phyloP scores from a whole-genome alignment of 2,329 filamentous ascomycete genomes.

The Fusarium dimerum region DNA sequence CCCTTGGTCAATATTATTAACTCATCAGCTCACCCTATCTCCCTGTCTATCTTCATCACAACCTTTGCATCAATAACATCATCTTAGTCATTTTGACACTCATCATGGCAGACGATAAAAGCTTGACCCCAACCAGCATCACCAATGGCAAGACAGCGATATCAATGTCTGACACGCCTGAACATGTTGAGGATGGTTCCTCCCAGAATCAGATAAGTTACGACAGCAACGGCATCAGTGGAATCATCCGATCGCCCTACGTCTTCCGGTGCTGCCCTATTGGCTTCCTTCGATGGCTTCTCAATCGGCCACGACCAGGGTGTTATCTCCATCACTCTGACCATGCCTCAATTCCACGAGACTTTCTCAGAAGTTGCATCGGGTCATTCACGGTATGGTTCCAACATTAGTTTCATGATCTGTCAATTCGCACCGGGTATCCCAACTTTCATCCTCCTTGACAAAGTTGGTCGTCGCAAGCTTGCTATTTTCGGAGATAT shows the following conservation, averaged over 20 bases:
- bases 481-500: conserved; percentile 19
- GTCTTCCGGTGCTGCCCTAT: conserved; percentile 43
- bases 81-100: no score
- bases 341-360: conserved; percentile 45
- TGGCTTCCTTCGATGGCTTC: conserved; percentile 38
- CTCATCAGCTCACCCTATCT: no score
- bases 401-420: conserved; percentile 39
- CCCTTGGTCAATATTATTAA: no score
- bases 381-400: conserved; percentile 9
- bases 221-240: conserved; percentile 30
- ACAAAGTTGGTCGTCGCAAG: conserved; percentile 33
- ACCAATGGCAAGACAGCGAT: no score
- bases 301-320: conserved; percentile 33
- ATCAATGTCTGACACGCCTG: background rate
- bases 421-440: conserved; percentile 34
- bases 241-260: conserved; percentile 41
- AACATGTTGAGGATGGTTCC: conserved; percentile 13
- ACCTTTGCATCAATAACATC: no score
- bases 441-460: conserved; percentile 30
- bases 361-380: conserved; percentile 35
- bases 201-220: conserved; percentile 3
- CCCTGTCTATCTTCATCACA: no score
- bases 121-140: no score
- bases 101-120: no score
- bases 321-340: conserved; percentile 43